Conservation (phyloP, 2,329 filamentous ascomycete species). For the Juglanconis oblonga region DNA sequence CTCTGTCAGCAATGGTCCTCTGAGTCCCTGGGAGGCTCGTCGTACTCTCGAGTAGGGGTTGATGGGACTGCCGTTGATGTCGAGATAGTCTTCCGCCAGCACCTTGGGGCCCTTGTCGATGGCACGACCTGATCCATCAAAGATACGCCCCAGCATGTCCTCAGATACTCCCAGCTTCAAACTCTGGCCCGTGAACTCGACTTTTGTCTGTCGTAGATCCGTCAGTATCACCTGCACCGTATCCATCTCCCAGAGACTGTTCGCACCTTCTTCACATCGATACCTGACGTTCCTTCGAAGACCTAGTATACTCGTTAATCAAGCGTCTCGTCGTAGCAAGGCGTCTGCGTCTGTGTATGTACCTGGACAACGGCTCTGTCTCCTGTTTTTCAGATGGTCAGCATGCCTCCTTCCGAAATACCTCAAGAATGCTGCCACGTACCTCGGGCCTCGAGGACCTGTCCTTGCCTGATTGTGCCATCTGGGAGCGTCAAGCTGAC, state of each 20-base stretch:
- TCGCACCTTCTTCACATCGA: constrained; percentile 96
- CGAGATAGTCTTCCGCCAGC: constrained; percentile 93
- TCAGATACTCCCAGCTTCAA: constrained; percentile 98
- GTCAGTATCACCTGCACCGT: constrained; percentile 6
- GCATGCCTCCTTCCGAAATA: constrained; percentile 5
- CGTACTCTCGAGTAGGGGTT: constrained; percentile 94
- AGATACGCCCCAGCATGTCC: constrained; percentile 98
- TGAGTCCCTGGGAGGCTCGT: constrained; percentile 10
- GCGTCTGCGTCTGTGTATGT: constrained; percentile 26
- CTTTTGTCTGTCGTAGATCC: constrained; percentile 68
- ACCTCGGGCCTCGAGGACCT: constrained; percentile 98
- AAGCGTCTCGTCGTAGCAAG: background rate
- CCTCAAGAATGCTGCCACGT: constrained; percentile 25
- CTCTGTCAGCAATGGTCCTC: constrained; percentile 19
- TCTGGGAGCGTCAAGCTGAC: constrained; percentile 93
- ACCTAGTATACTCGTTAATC: constrained; percentile 57
- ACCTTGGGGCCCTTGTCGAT: constrained; percentile 99
- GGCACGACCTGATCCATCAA: constrained; percentile 94
- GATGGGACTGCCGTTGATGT: constrained; percentile 98
- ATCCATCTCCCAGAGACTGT: background rate
- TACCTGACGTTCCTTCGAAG: constrained; percentile 94
- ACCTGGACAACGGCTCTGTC: constrained; percentile 95
- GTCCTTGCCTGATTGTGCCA: constrained; percentile 88
- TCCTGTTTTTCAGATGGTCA: constrained; percentile 48
- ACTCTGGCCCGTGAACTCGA: constrained; percentile 95